Evolutionary conservation across 163 green algal genomes (phyloP).

Genomic region (Scenedesmus sp.): DNA sequence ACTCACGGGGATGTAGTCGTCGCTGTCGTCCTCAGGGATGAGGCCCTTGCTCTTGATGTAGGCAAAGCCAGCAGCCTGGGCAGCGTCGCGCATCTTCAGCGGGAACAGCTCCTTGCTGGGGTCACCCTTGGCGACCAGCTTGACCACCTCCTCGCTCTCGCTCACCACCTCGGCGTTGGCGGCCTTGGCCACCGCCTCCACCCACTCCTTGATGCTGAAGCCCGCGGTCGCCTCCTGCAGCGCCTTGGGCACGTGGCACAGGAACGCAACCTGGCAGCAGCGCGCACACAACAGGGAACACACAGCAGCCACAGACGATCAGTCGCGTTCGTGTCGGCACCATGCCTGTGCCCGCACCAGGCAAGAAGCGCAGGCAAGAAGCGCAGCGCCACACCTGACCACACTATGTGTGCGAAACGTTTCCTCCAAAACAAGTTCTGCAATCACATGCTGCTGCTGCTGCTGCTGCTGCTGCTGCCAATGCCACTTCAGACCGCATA

Average conservation of each 20-base stretch:
- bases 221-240: conserved; percentile 66
- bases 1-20: conserved; percentile 63
- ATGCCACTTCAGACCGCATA: too few species aligned
- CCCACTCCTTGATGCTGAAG: conserved; percentile 77
- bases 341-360: too few species aligned
- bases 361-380: too few species aligned
- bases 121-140: conserved; percentile 57
- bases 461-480: too few species aligned
- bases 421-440: too few species aligned
- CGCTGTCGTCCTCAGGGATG: conserved; percentile 81
- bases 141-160: conserved; percentile 69
- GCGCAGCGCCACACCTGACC: too few species aligned
- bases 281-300: neutral
- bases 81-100: conserved; percentile 88
- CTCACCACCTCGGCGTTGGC: conserved; percentile 61
- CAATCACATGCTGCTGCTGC: too few species aligned
- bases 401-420: too few species aligned
- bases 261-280: conserved; percentile 70
- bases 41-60: conserved; percentile 85
- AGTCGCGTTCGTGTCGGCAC: too few species aligned
- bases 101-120: conserved; percentile 78
- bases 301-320: neutral
- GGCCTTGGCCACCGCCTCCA: conserved; percentile 72
- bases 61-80: conserved; percentile 76
- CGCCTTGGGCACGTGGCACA: conserved; percentile 84